Percentiles rank a stretch among this genome's conserved stretches.
phyloP scores from a whole-genome alignment of 768 basidiomycete species.

The Chalciporus piperatus region DNA sequence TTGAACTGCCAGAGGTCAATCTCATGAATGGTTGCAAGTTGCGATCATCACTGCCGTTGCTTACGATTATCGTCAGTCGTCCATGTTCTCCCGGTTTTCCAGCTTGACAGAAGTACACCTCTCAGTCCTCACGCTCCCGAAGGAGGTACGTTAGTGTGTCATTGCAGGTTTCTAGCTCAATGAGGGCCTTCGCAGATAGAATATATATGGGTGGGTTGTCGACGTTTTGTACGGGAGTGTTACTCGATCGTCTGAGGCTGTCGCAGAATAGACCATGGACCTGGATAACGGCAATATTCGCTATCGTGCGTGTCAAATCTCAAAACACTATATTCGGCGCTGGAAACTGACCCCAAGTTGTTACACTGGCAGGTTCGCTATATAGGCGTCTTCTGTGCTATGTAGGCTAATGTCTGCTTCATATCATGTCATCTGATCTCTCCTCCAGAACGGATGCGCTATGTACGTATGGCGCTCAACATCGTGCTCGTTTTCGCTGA shows the following conservation, averaged over 20 bases:
- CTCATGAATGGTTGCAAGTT: slow-evolving; percentile 1
- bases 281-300: slow-evolving; percentile 3
- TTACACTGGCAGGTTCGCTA: slow-evolving; percentile 12
- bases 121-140: slow-evolving; percentile 6
- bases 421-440: too few species aligned
- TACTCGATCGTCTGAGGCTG: neutral
- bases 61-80: slow-evolving; percentile 8
- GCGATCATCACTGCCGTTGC: neutral
- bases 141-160: slow-evolving; percentile 1
- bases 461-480: neutral
- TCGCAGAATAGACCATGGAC: slow-evolving; percentile 7
- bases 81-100: neutral
- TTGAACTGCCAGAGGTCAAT: too few species aligned
- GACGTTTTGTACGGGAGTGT: neutral
- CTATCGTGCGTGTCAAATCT: neutral
- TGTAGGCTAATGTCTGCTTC: neutral
- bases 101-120: neutral
- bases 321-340: too few species aligned
- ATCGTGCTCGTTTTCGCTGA: neutral
- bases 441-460: too few species aligned
- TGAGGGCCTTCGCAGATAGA: neutral
- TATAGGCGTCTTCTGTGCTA: neutral
- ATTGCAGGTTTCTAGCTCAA: neutral
- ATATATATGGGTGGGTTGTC: slow-evolving; percentile 5
- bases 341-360: neutral